Base-by-base conservation (phyloP, 1,139 yeast species). In the Scheffersomyces cryptocercus region DNA sequence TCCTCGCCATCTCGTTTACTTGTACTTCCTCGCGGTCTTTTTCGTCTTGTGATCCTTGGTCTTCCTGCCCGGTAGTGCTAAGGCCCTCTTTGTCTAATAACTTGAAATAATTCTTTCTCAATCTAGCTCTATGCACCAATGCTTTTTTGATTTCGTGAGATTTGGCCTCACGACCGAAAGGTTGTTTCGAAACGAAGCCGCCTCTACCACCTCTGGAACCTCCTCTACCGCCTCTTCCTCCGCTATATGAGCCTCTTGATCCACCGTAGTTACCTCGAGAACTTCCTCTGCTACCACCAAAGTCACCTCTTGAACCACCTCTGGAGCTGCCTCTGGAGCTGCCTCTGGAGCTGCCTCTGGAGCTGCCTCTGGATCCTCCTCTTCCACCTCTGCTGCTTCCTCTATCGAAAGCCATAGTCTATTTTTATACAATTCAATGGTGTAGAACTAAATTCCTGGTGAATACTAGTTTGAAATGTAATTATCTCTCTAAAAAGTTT, bases 41-140 rank as follows among this genome's bases (percentile, higher is more conserved):
- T 33, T 36, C 36, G 28, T 46, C 33, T 9, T 41, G 16, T 6
- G 24, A 13, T 16, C 28, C 39, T 24, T 34, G 36, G 14, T 4
- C 11, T 7, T 31, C 35, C 11, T 31, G 24, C 4, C 35, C 20
- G 10, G 35, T 15, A 31, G 35, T 31, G 35, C n/a, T 42, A n/a
- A 42, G 8, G 5, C 89, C 91, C 55, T 89, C 95, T 47, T 81
- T 78, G 52, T 88, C 88, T 40, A 89, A 66, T 48, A 89, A 70
- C 61, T 90, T 89, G 70, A 88, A 84, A 61, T 91, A 91, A 46
- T 82, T 84, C 61, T 84, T 87, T 69, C 90, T 81, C 52, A 90
- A 77, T 53, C 95, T 75, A n/a, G 97, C 89, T 50, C 90, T 77
- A 58, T 89, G 95, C 2, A 81, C 78, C 52, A 91, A 77, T 10